phyloP scores from a whole-genome alignment of 441 rosid species.

The Adansonia madagascariensis region DNA sequence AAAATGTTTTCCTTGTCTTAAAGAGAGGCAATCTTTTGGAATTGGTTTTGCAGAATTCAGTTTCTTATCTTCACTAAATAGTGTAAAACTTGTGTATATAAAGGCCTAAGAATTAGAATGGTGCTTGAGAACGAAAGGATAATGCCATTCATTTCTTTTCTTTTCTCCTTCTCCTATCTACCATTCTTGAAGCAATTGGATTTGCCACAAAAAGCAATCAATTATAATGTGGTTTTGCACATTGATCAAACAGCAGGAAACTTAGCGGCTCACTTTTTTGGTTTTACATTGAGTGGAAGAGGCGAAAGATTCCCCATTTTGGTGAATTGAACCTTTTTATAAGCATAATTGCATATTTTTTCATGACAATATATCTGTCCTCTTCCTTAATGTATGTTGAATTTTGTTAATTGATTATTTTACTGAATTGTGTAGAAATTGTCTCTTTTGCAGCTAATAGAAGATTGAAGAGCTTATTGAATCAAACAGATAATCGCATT shows the following conservation, averaged over 20 bases:
- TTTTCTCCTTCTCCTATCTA: not conserved
- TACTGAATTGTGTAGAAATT: not conserved
- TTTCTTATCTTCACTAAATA: not conserved
- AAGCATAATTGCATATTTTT: not conserved
- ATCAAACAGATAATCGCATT: slow-evolving; percentile 69
- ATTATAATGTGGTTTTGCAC: slow-evolving; percentile 15
- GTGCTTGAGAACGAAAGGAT: slow-evolving; percentile 5
- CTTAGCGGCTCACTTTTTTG: not conserved
- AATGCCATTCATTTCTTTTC: slow-evolving; percentile 4
- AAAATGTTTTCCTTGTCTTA: not conserved
- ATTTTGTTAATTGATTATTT: not conserved
- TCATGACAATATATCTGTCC: not conserved
- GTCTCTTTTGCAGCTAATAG: slow-evolving; percentile 60
- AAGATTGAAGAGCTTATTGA: slow-evolving; percentile 71
- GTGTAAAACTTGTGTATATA: not conserved
- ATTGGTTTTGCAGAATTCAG: not conserved
- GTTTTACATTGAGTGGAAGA: not conserved
- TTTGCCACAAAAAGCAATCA: not conserved
- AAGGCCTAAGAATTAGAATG: not conserved
- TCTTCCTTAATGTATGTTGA: not conserved
- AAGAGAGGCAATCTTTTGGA: not conserved
- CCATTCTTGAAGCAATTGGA: not conserved
- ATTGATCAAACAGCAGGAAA: not conserved
- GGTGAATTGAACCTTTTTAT: slow-evolving; percentile 1
- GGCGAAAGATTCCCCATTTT: not conserved